Base-by-base conservation (phyloP, 2,329 filamentous ascomycete genomes). In the Curvularia spicifera region DNA sequence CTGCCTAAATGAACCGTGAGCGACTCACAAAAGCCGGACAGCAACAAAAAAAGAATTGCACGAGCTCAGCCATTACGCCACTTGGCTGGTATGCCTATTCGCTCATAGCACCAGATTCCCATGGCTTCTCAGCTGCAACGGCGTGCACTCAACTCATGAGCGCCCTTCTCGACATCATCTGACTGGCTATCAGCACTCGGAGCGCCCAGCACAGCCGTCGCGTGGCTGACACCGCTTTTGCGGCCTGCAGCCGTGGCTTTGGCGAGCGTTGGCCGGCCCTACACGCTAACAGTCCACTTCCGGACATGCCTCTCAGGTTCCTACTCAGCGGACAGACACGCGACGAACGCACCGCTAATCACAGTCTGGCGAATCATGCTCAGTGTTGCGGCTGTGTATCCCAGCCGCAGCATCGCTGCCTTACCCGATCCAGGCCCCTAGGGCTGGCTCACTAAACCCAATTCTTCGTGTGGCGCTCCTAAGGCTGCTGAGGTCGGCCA, bases 331-430 rank as follows among this genome's bases (percentile, higher is more conserved):
- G 64, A 61, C 57, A 48, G 58, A 40, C 69, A 73, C 68, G 67
- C 71, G 67, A 71, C 67, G 65, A 61, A 68, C 70, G 67, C 66
- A 73, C 61, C 62, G 65, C 68, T 71, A 74, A 75, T 74, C 69
- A 66, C 68, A 67, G 31, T 37, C 39, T 20, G 44, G 56, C 74
- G 69, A 76, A 76, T 76, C 60, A 66, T 29, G 39, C n/a, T 2
- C 29, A 6, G 8, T 57, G 45, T 55, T 67, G 62, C 61, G 65
- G 59, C 67, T 70, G 61, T 57, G 39, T 39, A 47, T 43, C 51
- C 57, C 58, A 58, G 51, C 66, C 63, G 29, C 64, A 58, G 64
- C 54, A 50, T 57, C 40, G 13, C 53, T 59, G 64, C 69, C 61
- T 69, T 71, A 56, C 72, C 73, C 61, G 64, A 71, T 71, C 45